Evolutionary conservation across 345 rosid genomes (phyloP).

Genomic region (Eucalyptus pauciflora): DNA sequence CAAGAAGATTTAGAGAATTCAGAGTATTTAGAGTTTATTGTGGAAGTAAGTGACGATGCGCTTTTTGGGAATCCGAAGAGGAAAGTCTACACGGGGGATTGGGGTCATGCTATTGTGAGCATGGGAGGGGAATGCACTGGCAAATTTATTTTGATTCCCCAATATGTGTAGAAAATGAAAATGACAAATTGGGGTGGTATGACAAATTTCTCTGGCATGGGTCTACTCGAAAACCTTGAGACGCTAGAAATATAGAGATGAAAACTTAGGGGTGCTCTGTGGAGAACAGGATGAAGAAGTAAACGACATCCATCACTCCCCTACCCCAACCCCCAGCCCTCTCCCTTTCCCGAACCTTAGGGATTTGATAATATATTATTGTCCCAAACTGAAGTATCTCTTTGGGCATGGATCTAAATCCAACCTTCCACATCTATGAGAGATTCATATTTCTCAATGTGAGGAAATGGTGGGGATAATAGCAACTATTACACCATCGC

Average conservation of each 20-base stretch:
- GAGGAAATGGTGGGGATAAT: neutral
- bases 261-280: no score
- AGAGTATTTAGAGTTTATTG: no score
- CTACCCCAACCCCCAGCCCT: accelerated
- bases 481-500: neutral
- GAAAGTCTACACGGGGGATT: accelerated
- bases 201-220: accelerated
- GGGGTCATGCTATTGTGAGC: no score
- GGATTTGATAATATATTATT: accelerated
- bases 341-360: accelerated
- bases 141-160: no score
- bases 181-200: accelerated
- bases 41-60: accelerated
- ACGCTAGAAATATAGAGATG: accelerated
- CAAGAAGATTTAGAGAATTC: no score
- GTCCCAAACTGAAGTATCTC: neutral
- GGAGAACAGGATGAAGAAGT: no score
- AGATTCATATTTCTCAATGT: accelerated
- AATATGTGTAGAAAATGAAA: accelerated
- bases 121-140: accelerated
- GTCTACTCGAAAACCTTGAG: no score
- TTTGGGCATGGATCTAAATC: neutral
- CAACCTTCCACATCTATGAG: accelerated
- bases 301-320: no score
- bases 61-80: accelerated